These are phyloP conservation scores for Suillus occidentalis DNA, from an alignment of 768 basidiomycete species.

Conservation along the genomic window DNA sequence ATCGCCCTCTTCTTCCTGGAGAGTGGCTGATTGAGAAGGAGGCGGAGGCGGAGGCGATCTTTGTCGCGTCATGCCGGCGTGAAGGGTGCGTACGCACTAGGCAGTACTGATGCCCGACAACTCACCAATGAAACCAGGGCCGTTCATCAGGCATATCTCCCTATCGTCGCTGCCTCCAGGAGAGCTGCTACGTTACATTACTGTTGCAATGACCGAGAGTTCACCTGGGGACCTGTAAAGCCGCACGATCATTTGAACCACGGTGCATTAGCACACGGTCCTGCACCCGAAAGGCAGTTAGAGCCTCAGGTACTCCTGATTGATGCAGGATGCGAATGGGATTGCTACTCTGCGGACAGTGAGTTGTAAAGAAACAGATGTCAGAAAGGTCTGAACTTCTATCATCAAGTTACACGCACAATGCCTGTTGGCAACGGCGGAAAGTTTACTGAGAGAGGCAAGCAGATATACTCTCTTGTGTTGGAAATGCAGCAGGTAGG, in stretches of 20 bases:
- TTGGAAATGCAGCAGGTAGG: conserved; percentile 84
- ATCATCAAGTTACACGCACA: conserved; percentile 66
- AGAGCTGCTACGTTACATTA: conserved; percentile 92
- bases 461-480: conserved; percentile 84
- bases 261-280: conserved; percentile 43
- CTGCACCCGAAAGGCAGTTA: conserved; percentile 38
- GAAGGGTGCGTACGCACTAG: conserved; percentile 62
- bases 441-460: conserved; percentile 78
- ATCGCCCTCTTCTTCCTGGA: conserved; percentile 58
- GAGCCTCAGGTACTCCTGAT: conserved; percentile 80
- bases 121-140: conserved; percentile 45
- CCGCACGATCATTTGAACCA: conserved; percentile 56
- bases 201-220: conserved; percentile 87
- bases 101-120: not conserved
- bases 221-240: conserved; percentile 78
- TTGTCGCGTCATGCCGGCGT: conserved; percentile 85
- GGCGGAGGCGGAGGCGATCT: conserved; percentile 91
- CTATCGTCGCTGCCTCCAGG: conserved; percentile 86
- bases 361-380: conserved; percentile 19
- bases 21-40: conserved; percentile 94
- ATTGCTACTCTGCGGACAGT: conserved; percentile 65
- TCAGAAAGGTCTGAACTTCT: conserved; percentile 34
- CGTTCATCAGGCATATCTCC: conserved; percentile 86
- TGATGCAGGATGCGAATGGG: conserved; percentile 94
- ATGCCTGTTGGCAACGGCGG: conserved; percentile 95